Evolutionary conservation across 108 stramenopile genomes (phyloP).

Genomic region (Seminavis robusta): DNA sequence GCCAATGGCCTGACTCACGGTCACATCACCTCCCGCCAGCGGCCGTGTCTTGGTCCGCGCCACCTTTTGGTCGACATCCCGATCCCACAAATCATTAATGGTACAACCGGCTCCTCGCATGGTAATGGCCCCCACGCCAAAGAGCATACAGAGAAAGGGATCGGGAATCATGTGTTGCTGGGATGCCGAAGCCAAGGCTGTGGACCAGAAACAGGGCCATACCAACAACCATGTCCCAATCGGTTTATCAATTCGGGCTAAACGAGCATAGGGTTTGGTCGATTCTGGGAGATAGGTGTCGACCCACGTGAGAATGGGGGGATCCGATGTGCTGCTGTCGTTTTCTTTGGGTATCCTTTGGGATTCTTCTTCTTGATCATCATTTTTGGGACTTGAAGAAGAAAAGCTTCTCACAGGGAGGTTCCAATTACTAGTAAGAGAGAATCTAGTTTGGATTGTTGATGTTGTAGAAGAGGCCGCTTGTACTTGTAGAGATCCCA

Average conservation of each 20-base stretch:
- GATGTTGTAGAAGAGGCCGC: too few relatives aligned
- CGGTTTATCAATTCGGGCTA: conserved; percentile 83
- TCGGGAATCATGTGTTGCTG: conserved; percentile 19
- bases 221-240: conserved; percentile 84
- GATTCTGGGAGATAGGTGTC: conserved; percentile 30
- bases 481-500: too few relatives aligned
- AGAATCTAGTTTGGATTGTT: too few relatives aligned
- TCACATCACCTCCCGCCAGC: conserved; percentile 78
- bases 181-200: conserved; percentile 52
- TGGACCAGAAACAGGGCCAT: conserved; percentile 83
- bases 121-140: conserved; percentile 82
- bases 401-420: too few relatives aligned
- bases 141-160: conserved; percentile 45
- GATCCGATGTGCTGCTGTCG: conserved; percentile 26
- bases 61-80: conserved; percentile 85
- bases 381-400: too few relatives aligned
- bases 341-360: too few relatives aligned
- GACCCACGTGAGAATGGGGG: conserved; percentile 47
- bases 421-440: too few relatives aligned
- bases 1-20: conserved; percentile 52
- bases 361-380: too few relatives aligned
- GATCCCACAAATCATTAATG: conserved; percentile 99
- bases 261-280: conserved; percentile 66
- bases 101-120: conserved; percentile 98
- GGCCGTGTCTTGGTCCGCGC: conserved; percentile 85